phyloP scores from a whole-genome alignment of 2,329 filamentous ascomycete species.

The Shiraia sp. region DNA sequence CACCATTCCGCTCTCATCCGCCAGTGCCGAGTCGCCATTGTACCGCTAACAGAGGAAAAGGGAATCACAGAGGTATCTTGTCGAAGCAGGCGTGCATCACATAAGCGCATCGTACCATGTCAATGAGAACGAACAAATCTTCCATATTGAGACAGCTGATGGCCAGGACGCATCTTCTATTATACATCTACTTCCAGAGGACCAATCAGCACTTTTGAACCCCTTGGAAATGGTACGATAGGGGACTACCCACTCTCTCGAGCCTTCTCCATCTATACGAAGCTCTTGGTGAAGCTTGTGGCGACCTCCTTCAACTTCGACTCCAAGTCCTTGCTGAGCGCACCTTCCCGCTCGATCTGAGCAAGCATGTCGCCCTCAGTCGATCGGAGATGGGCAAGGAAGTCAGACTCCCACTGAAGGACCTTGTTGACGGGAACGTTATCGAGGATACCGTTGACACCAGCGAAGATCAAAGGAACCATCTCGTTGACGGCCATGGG shows the following conservation, averaged over 20 bases:
- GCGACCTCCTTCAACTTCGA: constrained; percentile 78
- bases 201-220: constrained; percentile 46
- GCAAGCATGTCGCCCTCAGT: constrained; percentile 84
- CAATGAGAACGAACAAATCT: constrained; percentile 33
- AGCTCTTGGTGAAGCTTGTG: constrained; percentile 88
- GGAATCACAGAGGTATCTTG: constrained; percentile 25
- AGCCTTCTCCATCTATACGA: constrained; percentile 54
- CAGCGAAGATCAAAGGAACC: constrained; percentile 98
- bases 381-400: constrained; percentile 87
- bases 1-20: constrained; percentile 13
- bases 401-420: constrained; percentile 90
- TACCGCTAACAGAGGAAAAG: constrained; percentile 32
- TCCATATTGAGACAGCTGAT: constrained; percentile 47
- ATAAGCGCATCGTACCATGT: constrained; percentile 13
- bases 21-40: constrained; percentile 22
- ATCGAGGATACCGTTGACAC: constrained; percentile 98
- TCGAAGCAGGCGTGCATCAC: constrained; percentile 14
- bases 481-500: constrained; percentile 99
- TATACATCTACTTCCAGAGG: constrained; percentile 45
- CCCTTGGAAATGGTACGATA: constrained; percentile 40
- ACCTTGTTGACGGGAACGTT: constrained; percentile 87
- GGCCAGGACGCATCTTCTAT: constrained; percentile 46
- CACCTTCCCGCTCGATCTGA: constrained; percentile 93
- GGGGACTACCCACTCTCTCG: constrained; percentile 43
- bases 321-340: constrained; percentile 93